These are phyloP conservation scores for Dactylellina cionopaga DNA, from an alignment of 2,329 filamentous ascomycete genomes.

Conservation along the genomic window DNA sequence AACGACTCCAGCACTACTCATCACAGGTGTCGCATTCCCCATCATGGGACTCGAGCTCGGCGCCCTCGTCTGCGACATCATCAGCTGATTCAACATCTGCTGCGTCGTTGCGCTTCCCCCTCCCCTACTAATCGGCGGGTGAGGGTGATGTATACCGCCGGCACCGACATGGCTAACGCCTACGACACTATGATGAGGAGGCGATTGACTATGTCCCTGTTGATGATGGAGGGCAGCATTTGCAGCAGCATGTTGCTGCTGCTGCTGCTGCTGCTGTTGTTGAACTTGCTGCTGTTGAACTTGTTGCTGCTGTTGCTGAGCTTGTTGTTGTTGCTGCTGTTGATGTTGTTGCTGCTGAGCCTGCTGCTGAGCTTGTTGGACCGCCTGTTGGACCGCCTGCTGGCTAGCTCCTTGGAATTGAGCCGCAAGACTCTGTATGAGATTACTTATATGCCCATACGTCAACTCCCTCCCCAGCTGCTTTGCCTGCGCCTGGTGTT, in stretches of 20 bases:
- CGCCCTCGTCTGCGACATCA: slow-evolving; percentile 49
- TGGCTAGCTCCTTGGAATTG: slow-evolving; percentile 24
- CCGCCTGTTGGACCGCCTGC: not conserved
- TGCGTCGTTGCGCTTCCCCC: slow-evolving; percentile 38
- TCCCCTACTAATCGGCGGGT: slow-evolving; percentile 32
- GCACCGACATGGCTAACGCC: slow-evolving; percentile 38
- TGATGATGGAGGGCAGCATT: slow-evolving; percentile 26
- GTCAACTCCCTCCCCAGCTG: slow-evolving; percentile 37
- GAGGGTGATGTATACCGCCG: slow-evolving; percentile 45
- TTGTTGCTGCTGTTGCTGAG: slow-evolving; percentile 5
- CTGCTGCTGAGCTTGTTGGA: slow-evolving; percentile 20
- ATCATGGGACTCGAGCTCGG: slow-evolving; percentile 50
- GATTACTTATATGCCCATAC: slow-evolving; percentile 40
- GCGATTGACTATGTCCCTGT: slow-evolving; percentile 27
- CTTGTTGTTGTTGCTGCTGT: slow-evolving; percentile 32
- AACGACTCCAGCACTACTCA: slow-evolving; percentile 25
- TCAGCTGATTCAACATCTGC: slow-evolving; percentile 48
- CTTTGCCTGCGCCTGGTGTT: slow-evolving; percentile 50
- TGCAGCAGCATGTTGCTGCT: slow-evolving; percentile 25
- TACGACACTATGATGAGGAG: slow-evolving; percentile 24
- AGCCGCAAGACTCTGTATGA: slow-evolving; percentile 30
- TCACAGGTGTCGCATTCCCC: slow-evolving; percentile 46
- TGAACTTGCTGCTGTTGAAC: not conserved
- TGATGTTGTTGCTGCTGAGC: slow-evolving; percentile 17
- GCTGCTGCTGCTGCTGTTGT: slow-evolving; percentile 15